A percentile compares a stretch with the other conserved stretches of the same genome.
phyloP scores from a whole-genome alignment of 2,329 filamentous ascomycete genomes.

The Arthrinium puccinioides region DNA sequence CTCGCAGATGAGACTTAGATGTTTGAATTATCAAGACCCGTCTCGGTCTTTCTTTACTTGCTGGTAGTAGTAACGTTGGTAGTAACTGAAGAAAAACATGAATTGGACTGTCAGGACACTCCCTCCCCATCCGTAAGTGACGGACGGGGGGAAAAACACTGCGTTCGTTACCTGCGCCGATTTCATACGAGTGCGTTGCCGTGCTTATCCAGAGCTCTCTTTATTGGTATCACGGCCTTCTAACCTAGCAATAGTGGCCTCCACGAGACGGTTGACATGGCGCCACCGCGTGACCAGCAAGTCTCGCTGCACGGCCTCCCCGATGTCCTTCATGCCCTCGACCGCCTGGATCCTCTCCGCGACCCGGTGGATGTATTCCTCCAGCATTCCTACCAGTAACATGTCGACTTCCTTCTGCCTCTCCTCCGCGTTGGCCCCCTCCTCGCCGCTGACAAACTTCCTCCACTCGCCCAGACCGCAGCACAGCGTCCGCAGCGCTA shows the following conservation, averaged over 20 bases:
- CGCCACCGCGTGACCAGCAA: constrained; percentile 32
- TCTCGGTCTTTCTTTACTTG: too few species aligned
- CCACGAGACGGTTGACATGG: constrained; percentile 32
- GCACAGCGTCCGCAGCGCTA: constrained; percentile 38
- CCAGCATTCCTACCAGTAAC: constrained; percentile 30
- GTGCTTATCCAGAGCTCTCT: too few species aligned
- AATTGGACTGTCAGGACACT: too few species aligned
- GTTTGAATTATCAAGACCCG: too few species aligned
- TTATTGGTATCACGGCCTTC: too few species aligned
- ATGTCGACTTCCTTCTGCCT: constrained; percentile 32
- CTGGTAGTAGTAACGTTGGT: too few species aligned
- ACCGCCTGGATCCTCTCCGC: constrained; percentile 21
- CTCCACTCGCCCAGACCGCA: constrained; percentile 31
- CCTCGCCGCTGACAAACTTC: constrained; percentile 33
- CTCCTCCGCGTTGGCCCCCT: constrained; percentile 34
- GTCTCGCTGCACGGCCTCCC: constrained; percentile 26
- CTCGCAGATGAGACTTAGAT: too few species aligned
- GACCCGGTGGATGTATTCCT: constrained; percentile 26
- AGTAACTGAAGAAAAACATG: too few species aligned
- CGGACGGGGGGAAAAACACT: too few species aligned
- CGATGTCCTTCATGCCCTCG: constrained; percentile 17
- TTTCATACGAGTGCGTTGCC: too few species aligned
- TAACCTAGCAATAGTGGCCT: constrained; percentile 26
- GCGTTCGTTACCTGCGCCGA: too few species aligned
- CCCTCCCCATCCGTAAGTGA: too few species aligned